phyloP scores from a whole-genome alignment of 345 rosid genomes.

The Dipteronia dyeriana region DNA sequence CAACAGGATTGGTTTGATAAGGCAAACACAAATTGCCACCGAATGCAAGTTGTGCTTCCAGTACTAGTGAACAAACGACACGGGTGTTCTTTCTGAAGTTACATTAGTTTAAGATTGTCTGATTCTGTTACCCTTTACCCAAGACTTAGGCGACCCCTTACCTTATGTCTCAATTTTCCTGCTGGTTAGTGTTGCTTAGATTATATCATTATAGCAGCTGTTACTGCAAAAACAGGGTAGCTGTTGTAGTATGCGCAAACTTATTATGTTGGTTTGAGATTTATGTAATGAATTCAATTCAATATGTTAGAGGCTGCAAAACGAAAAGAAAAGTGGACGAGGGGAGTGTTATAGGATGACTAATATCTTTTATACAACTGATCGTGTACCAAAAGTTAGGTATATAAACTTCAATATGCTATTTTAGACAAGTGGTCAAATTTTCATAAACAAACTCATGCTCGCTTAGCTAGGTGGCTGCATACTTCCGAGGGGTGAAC shows the following conservation, averaged over 20 bases:
- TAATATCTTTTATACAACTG: not conserved
- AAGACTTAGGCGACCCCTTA: not conserved
- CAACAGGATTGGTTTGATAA: slow-evolving; percentile 1
- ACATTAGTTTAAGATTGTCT: not conserved
- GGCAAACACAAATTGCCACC: not conserved
- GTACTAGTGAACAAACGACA: not conserved
- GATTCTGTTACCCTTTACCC: not conserved
- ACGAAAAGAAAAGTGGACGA: not conserved
- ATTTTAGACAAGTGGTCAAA: too few species aligned
- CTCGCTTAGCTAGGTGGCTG: too few species aligned
- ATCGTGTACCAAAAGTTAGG: not conserved
- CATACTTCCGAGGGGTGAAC: too few species aligned
- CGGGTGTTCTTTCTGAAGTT: not conserved
- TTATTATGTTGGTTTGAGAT: not conserved
- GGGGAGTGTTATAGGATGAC: not conserved
- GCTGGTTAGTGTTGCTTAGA: not conserved
- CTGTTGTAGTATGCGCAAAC: not conserved
- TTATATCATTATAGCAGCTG: not conserved
- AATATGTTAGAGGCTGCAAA: not conserved
- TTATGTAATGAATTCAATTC: not conserved
- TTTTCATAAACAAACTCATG: too few species aligned
- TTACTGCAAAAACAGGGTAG: not conserved
- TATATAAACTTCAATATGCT: not conserved
- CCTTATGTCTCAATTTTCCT: not conserved
- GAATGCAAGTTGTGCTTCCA: not conserved